Percentiles rank a stretch among this genome's conserved stretches.
Conservation (phyloP, 2,329 filamentous ascomycete genomes). For the Cytospora paraplurivora region DNA sequence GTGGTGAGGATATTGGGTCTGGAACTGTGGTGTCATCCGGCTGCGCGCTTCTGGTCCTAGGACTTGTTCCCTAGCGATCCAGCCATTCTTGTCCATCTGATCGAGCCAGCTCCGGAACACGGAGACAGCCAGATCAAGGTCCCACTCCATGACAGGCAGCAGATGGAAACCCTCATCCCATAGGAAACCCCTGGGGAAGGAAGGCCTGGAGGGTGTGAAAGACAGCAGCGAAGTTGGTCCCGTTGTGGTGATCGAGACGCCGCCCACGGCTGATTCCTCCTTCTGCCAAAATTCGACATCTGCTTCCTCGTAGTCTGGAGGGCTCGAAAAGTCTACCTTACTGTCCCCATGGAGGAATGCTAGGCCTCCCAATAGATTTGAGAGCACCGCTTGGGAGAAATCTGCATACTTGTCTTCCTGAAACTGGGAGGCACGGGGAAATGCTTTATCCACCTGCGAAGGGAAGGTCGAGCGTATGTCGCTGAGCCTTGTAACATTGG, state of each 20-base stretch:
- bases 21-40: constrained; percentile 87
- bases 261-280: constrained; percentile 70
- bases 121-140: constrained; percentile 78
- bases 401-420: constrained; percentile 67
- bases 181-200: constrained; percentile 89
- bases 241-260: constrained; percentile 66
- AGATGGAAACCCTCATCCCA: constrained; percentile 97
- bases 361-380: constrained; percentile 84
- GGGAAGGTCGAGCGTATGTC: constrained; percentile 8
- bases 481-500: constrained; percentile 10
- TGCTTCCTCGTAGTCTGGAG: constrained; percentile 84
- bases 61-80: constrained; percentile 93
- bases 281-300: constrained; percentile 91
- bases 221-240: constrained; percentile 84
- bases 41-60: constrained; percentile 83
- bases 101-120: constrained; percentile 91
- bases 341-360: constrained; percentile 89
- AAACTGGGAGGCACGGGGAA: constrained; percentile 74
- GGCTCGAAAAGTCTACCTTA: constrained; percentile 76
- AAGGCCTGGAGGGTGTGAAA: constrained; percentile 81
- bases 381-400: constrained; percentile 84
- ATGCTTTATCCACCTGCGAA: constrained; percentile 57
- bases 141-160: constrained; percentile 86
- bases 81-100: constrained; percentile 91
- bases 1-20: constrained; percentile 89